phyloP scores from a whole-genome alignment of 129 eudicot genomes.

The Silybum marianum region DNA sequence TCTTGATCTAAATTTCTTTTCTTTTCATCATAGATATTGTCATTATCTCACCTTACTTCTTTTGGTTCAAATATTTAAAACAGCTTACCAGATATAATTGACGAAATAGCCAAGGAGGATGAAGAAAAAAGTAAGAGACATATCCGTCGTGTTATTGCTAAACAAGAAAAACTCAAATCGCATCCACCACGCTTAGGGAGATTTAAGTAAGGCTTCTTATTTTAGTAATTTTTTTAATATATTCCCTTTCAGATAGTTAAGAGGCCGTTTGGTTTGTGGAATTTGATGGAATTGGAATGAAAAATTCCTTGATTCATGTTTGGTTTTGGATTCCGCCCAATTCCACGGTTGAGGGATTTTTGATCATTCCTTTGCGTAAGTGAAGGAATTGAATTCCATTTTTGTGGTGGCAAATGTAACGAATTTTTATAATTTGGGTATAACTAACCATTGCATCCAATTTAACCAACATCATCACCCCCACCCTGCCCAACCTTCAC shows the following conservation, averaged over 20 bases:
- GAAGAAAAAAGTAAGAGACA: slow-evolving; percentile 77
- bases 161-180: slow-evolving; percentile 68
- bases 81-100: slow-evolving; percentile 73
- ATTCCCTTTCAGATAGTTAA: background rate
- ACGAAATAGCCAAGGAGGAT: slow-evolving; percentile 83
- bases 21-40: background rate
- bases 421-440: too few species aligned
- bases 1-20: background rate
- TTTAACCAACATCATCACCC: too few species aligned
- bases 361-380: too few species aligned
- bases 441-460: too few species aligned
- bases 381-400: too few species aligned
- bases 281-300: too few species aligned
- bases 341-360: too few species aligned
- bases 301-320: too few species aligned
- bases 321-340: too few species aligned
- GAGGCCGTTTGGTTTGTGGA: too few species aligned
- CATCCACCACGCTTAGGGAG: slow-evolving; percentile 88
- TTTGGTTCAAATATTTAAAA: slow-evolving; percentile 3
- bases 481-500: too few species aligned
- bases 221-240: background rate
- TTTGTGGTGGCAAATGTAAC: too few species aligned
- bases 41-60: background rate
- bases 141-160: slow-evolving; percentile 63
- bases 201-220: slow-evolving; percentile 54